A percentile compares a stretch with the other conserved stretches of the same genome.
Conservation (phyloP, 345 rosid species). For the Lumnitzera racemosa region DNA sequence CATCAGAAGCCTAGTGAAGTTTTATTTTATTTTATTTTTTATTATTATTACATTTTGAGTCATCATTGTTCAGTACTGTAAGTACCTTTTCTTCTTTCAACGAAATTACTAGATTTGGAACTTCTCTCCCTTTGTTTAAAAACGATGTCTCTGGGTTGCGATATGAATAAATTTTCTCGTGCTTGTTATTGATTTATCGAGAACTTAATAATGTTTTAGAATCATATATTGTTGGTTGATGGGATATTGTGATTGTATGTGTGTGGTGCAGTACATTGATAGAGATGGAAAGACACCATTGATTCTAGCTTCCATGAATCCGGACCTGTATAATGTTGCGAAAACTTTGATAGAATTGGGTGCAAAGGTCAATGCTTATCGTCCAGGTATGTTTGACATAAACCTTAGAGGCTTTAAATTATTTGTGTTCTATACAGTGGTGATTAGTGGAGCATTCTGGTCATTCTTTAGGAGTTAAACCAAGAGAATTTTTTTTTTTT, state of each 20-base stretch:
- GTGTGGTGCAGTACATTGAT: constrained; percentile 69
- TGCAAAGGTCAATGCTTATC: constrained; percentile 77
- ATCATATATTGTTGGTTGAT: background rate
- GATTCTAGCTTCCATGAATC: constrained; percentile 71
- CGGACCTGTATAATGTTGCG: constrained; percentile 56
- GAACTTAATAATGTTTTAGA: background rate
- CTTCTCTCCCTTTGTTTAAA: background rate
- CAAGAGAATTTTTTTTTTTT: background rate
- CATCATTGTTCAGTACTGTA: too few relatives aligned
- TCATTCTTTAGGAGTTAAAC: too few relatives aligned
- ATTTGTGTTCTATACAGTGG: background rate
- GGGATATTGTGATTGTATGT: background rate
- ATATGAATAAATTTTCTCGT: background rate
- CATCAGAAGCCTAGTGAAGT: too few relatives aligned
- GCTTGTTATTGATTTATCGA: background rate
- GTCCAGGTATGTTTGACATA: constrained; percentile 44
- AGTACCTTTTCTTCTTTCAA: background rate
- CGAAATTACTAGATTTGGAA: background rate
- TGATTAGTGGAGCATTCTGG: background rate
- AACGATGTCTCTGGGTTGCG: background rate
- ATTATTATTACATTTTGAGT: too few relatives aligned
- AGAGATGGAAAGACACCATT: constrained; percentile 90
- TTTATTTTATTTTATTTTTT: too few relatives aligned
- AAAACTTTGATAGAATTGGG: constrained; percentile 82
- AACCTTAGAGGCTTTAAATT: background rate